Base-by-base conservation (phyloP, 352 stramenopile genomes). In the Globisporangium splendens region DNA sequence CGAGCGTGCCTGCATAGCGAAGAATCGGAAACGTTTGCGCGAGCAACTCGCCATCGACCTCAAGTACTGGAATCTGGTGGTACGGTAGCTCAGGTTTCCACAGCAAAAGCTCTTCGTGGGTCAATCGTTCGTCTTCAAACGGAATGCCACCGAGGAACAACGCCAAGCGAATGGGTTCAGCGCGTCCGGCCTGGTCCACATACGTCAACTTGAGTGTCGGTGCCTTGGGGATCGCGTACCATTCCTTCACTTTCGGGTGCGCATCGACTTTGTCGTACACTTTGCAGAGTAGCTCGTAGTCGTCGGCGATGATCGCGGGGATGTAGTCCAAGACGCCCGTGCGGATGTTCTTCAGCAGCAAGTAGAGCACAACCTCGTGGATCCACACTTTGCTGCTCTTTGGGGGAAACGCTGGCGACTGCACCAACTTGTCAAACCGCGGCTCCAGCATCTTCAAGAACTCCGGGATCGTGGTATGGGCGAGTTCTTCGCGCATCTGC, bases 41-140 rank as follows among this genome's bases (percentile, higher is more conserved):
- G 46, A 88, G 60, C 15, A 66, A 50, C 4, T 71, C 53, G 1
- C 68, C 68, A 54, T 86, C 59, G 47, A 89, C 57, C 18, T 76
- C 62, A 20, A 79, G 50, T 38, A 80, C 68, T 8, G 79, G 69
- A 2, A 86, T 44, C 50, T 82, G 66, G 46, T 73, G 55, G 47
- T 78, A 84, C 17, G 75, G 75, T 20, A 82, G 49, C 44, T 50
- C 54, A 17, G 60, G 52, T 38, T 80, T 78, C 50, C 65, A 50
- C 10, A 49, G 39, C 15, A 59, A 62, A 10, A 86, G 62, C 35
- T 79, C 65, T 11, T 66, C 56, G 7, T 22, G 50, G 12, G 54
- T 50, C n/a, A 88, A 56, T 38, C 75, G 77, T 22, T 84, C 72
- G 64, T 88, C 73, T 38, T 86, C 73, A 46, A 88, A 88, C 11